Evolutionary conservation across 768 basidiomycete species (phyloP).

Genomic region (Lepiota subincarnata): DNA sequence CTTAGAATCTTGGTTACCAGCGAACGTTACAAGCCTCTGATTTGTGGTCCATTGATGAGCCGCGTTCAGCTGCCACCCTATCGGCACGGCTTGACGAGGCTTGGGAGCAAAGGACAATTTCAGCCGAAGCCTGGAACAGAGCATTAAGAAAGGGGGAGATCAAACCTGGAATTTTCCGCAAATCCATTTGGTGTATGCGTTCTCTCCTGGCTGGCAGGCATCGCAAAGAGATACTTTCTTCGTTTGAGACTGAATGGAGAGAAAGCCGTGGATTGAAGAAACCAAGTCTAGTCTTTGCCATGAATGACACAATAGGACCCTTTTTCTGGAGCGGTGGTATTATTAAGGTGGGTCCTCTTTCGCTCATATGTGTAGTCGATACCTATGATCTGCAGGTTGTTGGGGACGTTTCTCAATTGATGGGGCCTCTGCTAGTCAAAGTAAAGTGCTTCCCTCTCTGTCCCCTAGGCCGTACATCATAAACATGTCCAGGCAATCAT

Average conservation of each 20-base stretch:
- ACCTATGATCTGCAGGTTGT: constrained; percentile 37
- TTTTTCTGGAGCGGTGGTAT: constrained; percentile 62
- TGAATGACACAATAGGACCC: constrained; percentile 56
- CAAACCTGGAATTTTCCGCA: constrained; percentile 34
- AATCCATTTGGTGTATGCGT: constrained; percentile 38
- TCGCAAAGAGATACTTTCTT: constrained; percentile 22
- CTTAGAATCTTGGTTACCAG: constrained; percentile 61
- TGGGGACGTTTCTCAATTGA: constrained; percentile 57
- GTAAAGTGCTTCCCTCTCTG: constrained; percentile 21
- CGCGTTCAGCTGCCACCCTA: constrained; percentile 45
- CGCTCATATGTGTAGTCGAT: neutral
- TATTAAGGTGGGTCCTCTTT: constrained; percentile 42
- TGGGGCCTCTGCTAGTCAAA: constrained; percentile 60
- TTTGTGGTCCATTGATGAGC: constrained; percentile 60
- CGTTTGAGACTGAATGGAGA: constrained; percentile 41
- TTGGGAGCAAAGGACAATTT: constrained; percentile 44
- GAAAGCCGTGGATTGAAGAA: constrained; percentile 38
- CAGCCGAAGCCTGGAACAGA: constrained; percentile 54
- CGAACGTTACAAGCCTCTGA: constrained; percentile 72
- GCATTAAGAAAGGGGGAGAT: constrained; percentile 41
- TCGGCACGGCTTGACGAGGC: constrained; percentile 51
- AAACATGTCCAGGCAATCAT: constrained; percentile 44
- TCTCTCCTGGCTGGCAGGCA: constrained; percentile 21
- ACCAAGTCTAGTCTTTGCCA: constrained; percentile 53
- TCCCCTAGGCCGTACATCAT: neutral